Evolutionary conservation across 495 filamentous ascomycete species (phyloP), one percentile per base, ranked within the genome.

Genomic region (Aspergillus sclerotioniger): DNA sequence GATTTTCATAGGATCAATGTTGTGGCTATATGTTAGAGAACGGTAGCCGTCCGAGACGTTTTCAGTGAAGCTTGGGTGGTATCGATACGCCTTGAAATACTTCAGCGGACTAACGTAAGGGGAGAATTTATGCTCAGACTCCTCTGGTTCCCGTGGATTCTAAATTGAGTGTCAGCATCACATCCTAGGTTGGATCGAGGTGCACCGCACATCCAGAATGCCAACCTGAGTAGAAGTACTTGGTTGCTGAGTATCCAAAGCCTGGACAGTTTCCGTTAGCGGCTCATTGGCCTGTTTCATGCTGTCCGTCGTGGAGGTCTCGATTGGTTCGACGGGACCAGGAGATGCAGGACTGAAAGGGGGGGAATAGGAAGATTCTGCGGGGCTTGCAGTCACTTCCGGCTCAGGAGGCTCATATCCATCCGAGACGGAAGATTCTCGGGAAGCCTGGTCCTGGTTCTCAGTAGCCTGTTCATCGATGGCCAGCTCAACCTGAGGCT

Each of bases 11-110:
- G 88, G 75, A 66, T 97, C 82, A 69, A 98, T 93, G 54, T 83
- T 84, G 71, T 93, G 86, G 70, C 90, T 97, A 76, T 92, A 98
- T 45, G 90, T 97, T 80, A 95, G 77, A 60, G 95, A 98, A 71
- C 86, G 87, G 68, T 90, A 86, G 51, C 92, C 92, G 63, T 84
- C 85, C 53, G 86, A 67, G 59, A 94, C 86, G 43, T 84, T 73
- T 29, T 89, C 65, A 53, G 79, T 72, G 73, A 84, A 97, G 32
- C 82, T 77, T 21, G 90, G 89, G 71, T 97, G 91, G 64, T 90
- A 95, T 56, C 94, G 91, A 75, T 90, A 98, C 45, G 90, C 87
- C 67, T 85, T 88, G 72, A 98, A 97, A 54, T 80, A 79, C 59
- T 82, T 85, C 60, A 98, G 73, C 25, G 92, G 90, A 71, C 90